These are phyloP conservation scores for Ophiostoma sp. DNA, from an alignment of 2,329 filamentous ascomycete genomes.

Conservation along the genomic window DNA sequence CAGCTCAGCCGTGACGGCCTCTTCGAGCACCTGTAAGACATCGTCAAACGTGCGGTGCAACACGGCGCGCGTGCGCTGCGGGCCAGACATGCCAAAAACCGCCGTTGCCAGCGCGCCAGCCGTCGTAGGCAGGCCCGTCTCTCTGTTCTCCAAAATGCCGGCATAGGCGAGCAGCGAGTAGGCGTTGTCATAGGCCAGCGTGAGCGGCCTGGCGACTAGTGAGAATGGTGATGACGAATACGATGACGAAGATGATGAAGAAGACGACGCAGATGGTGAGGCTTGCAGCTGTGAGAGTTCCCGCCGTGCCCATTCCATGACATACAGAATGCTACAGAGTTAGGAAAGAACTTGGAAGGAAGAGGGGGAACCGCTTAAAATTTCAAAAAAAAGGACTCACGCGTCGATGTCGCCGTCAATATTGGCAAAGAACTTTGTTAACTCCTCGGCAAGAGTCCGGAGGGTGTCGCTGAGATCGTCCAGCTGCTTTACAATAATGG, in stretches of 20 bases:
- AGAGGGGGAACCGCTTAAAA: neutral
- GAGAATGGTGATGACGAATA: neutral
- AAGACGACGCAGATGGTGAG: slow-evolving; percentile 38
- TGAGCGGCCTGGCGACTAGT: slow-evolving; percentile 57
- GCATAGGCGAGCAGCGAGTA: slow-evolving; percentile 67
- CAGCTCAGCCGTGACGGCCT: slow-evolving; percentile 79
- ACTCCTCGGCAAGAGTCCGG: slow-evolving; percentile 75
- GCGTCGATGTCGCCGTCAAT: slow-evolving; percentile 90
- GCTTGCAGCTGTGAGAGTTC: slow-evolving; percentile 67
- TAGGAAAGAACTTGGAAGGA: neutral
- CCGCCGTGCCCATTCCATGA: slow-evolving; percentile 93
- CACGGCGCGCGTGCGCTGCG: slow-evolving; percentile 73
- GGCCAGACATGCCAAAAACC: slow-evolving; percentile 72
- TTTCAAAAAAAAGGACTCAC: slow-evolving; percentile 36
- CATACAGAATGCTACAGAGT: slow-evolving; percentile 65
- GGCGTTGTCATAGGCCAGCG: slow-evolving; percentile 73
- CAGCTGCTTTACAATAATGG: slow-evolving; percentile 77
- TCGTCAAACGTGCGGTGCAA: slow-evolving; percentile 84
- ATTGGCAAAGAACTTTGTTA: slow-evolving; percentile 88
- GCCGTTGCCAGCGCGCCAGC: slow-evolving; percentile 64
- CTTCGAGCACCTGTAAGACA: slow-evolving; percentile 80
- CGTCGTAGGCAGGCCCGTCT: slow-evolving; percentile 55
- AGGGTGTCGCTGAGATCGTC: slow-evolving; percentile 82
- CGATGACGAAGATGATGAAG: neutral
- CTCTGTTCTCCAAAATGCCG: slow-evolving; percentile 53